Conservation (phyloP, 805 yeast species). For the Zygotorulaspora sp. region DNA sequence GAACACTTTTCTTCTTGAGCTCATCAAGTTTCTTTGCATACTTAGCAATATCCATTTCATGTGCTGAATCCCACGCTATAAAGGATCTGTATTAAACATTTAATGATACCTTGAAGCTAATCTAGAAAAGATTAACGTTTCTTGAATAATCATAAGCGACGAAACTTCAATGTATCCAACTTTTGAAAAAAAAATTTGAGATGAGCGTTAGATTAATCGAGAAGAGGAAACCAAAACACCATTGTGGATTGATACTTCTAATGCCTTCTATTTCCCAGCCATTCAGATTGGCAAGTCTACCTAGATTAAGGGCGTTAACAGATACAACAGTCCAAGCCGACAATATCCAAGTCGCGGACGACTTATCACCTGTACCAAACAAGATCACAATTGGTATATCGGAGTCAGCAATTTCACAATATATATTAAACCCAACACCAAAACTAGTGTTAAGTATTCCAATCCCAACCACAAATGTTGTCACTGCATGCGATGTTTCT, state of each 20-base stretch:
- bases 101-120: no score
- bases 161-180: no score
- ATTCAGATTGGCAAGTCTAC: conserved; percentile 33
- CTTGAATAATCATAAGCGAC: no score
- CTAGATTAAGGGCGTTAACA: conserved; percentile 30
- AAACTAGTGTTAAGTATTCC: conserved; percentile 31
- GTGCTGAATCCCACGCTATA: no score
- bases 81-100: no score
- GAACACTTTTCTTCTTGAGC: conserved; percentile 18
- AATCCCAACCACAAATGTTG: conserved; percentile 34
- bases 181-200: conserved; percentile 16
- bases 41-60: conserved; percentile 13
- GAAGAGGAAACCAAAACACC: no score
- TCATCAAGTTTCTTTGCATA: conserved; percentile 16
- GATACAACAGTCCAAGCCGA: conserved; percentile 24
- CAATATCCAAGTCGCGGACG: conserved; percentile 25
- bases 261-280: conserved; percentile 37
- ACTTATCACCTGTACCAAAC: conserved; percentile 25
- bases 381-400: conserved; percentile 34
- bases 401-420: conserved; percentile 34
- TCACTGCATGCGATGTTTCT: conserved; percentile 32
- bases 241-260: no score
- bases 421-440: conserved; percentile 36
- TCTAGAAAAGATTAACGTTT: no score
- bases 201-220: no score